These are phyloP conservation scores for Neofusicoccum laricinum DNA, from an alignment of 2,329 filamentous ascomycete species.

Conservation along the genomic window DNA sequence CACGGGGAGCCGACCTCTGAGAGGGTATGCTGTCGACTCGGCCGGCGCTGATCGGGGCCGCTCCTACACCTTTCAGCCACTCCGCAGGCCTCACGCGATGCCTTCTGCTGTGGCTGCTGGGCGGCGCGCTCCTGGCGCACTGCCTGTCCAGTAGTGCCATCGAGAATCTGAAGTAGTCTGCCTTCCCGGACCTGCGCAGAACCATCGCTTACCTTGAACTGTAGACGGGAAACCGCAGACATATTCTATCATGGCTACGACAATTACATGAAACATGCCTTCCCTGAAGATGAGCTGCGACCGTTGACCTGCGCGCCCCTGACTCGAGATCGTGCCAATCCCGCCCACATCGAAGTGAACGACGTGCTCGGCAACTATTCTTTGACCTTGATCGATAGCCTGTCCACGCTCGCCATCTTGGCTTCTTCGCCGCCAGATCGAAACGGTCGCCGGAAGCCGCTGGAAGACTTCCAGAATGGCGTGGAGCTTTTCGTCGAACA, in stretches of 20 bases:
- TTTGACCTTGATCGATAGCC: slow-evolving; percentile 88
- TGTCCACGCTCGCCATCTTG: slow-evolving; percentile 90
- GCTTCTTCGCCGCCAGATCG: slow-evolving; percentile 65
- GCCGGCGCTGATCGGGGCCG: slow-evolving; percentile 28
- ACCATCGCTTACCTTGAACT: not conserved
- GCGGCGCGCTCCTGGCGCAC: slow-evolving; percentile 29
- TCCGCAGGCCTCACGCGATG: slow-evolving; percentile 25
- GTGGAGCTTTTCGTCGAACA: slow-evolving; percentile 71
- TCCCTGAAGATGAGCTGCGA: slow-evolving; percentile 92
- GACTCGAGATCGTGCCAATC: slow-evolving; percentile 77
- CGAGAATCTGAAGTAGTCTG: slow-evolving; percentile 33
- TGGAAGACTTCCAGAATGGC: slow-evolving; percentile 71
- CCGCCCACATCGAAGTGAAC: slow-evolving; percentile 80
- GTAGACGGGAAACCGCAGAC: slow-evolving; percentile 51
- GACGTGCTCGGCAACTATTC: slow-evolving; percentile 98
- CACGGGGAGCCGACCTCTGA: slow-evolving; percentile 21
- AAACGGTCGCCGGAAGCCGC: slow-evolving; percentile 51
- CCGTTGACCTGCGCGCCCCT: slow-evolving; percentile 82
- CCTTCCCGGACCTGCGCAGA: not conserved
- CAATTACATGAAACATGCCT: slow-evolving; percentile 91
- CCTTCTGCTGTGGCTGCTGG: slow-evolving; percentile 30
- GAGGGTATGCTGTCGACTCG: slow-evolving; percentile 38
- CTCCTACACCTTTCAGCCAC: slow-evolving; percentile 19
- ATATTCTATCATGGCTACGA: slow-evolving; percentile 98
- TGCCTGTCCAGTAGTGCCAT: slow-evolving; percentile 47